Evolutionary conservation across 2,329 filamentous ascomycete species (phyloP).

Genomic region (Laburnicola sp.): DNA sequence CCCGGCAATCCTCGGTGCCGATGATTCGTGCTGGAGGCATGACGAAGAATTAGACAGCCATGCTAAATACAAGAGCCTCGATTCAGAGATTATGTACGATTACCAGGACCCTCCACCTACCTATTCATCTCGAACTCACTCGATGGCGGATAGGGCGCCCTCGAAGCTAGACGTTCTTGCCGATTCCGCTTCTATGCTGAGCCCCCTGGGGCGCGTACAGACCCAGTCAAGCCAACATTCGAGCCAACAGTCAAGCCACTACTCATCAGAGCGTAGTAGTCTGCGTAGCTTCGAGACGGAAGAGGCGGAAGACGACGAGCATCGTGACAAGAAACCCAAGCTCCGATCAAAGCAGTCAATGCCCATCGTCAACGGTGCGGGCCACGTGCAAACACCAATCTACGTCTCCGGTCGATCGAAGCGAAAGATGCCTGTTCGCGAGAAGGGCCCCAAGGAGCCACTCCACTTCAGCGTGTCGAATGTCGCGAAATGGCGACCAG

Average conservation of each 20-base stretch:
- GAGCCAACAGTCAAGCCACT: conserved; percentile 16
- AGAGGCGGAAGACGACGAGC: conserved; percentile 41
- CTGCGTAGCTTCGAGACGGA: conserved; percentile 44
- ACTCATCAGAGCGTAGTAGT: conserved; percentile 42
- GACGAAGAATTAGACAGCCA: conserved; percentile 46
- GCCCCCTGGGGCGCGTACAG: conserved; percentile 37
- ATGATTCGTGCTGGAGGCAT: conserved; percentile 45
- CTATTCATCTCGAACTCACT: conserved; percentile 48
- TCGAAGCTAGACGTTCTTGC: conserved; percentile 45
- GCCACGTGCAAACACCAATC: conserved; percentile 34
- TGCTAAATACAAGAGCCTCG: conserved; percentile 42
- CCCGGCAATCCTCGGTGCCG: conserved; percentile 34
- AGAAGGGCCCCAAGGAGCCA: conserved; percentile 45
- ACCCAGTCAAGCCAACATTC: conserved; percentile 30
- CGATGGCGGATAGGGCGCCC: conserved; percentile 42
- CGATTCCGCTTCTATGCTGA: conserved; percentile 42
- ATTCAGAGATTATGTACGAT: conserved; percentile 49
- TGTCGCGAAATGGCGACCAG: conserved; percentile 40
- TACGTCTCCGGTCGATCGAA: conserved; percentile 48
- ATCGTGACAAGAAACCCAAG: conserved; percentile 48
- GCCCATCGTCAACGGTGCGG: conserved; percentile 31
- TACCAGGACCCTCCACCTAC: conserved; percentile 48
- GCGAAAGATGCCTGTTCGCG: conserved; percentile 46
- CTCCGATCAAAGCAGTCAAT: conserved; percentile 43
- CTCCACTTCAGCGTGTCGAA: conserved; percentile 45